Conservation (phyloP, 768 basidiomycete genomes). For the Lactarius deliciosus region DNA sequence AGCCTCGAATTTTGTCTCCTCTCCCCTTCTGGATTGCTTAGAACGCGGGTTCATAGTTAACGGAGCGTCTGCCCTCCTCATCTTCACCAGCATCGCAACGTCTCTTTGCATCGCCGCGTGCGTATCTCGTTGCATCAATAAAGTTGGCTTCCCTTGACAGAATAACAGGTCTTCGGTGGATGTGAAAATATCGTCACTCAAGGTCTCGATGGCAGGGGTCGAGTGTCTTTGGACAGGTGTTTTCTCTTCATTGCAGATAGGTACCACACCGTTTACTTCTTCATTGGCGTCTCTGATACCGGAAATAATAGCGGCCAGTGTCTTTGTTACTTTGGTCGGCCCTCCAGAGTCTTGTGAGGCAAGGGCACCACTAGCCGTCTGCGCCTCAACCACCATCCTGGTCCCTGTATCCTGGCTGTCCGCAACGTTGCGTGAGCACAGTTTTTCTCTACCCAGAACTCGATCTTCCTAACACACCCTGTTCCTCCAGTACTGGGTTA, state of each 20-base stretch:
- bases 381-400: constrained; percentile 36
- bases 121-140: constrained; percentile 33
- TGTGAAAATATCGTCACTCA: constrained; percentile 40
- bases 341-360: constrained; percentile 40
- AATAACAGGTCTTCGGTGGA: constrained; percentile 35
- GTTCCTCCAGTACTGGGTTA: constrained; percentile 48
- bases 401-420: constrained; percentile 37
- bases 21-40: neutral
- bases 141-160: constrained; percentile 46
- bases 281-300: constrained; percentile 3
- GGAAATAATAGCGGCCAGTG: constrained; percentile 44
- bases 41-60: constrained; percentile 8
- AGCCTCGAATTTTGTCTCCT: neutral
- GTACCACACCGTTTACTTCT: constrained; percentile 31
- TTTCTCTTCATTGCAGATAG: constrained; percentile 50
- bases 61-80: constrained; percentile 10
- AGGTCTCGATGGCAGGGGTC: constrained; percentile 45
- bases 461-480: neutral
- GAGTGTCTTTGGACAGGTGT: constrained; percentile 59
- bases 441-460: constrained; percentile 7
- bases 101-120: constrained; percentile 45
- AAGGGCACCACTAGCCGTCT: constrained; percentile 29
- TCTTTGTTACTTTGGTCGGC: constrained; percentile 47
- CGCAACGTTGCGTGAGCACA: constrained; percentile 33
- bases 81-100: constrained; percentile 10